Percentiles rank a stretch among this genome's conserved stretches.
Evolutionary conservation across 108 stramenopile species (phyloP).

Genomic region (Skeletonema tropicum): DNA sequence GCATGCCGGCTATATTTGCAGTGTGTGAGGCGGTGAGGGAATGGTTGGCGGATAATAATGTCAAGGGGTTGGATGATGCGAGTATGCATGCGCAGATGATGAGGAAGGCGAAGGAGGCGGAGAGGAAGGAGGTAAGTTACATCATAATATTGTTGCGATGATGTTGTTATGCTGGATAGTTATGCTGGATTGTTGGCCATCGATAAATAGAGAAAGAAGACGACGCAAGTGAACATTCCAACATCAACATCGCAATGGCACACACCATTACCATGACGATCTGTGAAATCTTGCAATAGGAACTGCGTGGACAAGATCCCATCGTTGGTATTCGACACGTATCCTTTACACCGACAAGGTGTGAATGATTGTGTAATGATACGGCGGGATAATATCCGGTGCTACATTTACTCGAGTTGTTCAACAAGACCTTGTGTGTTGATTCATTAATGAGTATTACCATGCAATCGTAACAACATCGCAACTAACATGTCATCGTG

Average conservation of each 20-base stretch:
- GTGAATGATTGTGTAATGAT: constrained; percentile 45
- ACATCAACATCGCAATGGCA: not conserved
- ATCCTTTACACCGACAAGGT: constrained; percentile 73
- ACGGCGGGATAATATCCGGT: constrained; percentile 78
- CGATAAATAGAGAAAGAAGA: too few relatives aligned
- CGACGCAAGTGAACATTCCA: too few relatives aligned
- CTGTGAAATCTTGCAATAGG: constrained; percentile 24
- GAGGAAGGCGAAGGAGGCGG: constrained; percentile 72
- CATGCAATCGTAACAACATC: not conserved
- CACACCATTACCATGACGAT: not conserved
- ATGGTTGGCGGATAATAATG: constrained; percentile 88
- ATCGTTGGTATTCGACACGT: constrained; percentile 49
- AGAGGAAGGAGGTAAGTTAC: constrained; percentile 64
- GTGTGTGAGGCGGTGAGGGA: constrained; percentile 79
- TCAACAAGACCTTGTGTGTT: not conserved
- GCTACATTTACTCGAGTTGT: constrained; percentile 37
- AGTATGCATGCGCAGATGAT: constrained; percentile 90
- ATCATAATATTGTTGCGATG: not conserved
- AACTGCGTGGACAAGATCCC: constrained; percentile 74
- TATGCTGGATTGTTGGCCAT: too few relatives aligned
- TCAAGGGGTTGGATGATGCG: constrained; percentile 86
- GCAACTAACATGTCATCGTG: not conserved
- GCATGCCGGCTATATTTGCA: constrained; percentile 82
- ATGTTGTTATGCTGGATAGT: not conserved
- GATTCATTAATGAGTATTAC: not conserved